These are phyloP conservation scores for Komagataella populi DNA, from an alignment of 805 yeast species.

Conservation along the genomic window DNA sequence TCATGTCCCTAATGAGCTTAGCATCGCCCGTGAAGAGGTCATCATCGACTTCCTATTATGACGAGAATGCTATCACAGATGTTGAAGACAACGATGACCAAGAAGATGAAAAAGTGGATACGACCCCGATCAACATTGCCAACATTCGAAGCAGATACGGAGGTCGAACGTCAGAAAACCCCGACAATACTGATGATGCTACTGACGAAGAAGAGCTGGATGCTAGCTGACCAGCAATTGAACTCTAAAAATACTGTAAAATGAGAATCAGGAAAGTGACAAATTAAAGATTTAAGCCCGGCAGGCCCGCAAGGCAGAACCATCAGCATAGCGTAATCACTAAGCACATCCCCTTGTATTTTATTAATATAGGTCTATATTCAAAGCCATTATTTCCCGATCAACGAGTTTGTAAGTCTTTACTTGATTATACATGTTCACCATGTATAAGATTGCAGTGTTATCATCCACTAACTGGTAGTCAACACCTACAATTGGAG, in stretches of 20 bases:
- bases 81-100: background rate
- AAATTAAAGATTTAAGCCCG: background rate
- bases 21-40: slow-evolving; percentile 32
- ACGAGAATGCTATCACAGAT: background rate
- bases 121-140: background rate
- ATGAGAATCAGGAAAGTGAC: background rate
- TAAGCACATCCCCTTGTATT: background rate
- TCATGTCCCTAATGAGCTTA: slow-evolving; percentile 38
- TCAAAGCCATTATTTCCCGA: background rate
- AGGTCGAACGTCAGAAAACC: background rate
- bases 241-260: background rate
- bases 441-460: background rate
- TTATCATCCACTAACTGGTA: background rate
- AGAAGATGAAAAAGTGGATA: background rate
- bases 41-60: slow-evolving; percentile 8
- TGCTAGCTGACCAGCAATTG: background rate
- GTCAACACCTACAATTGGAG: background rate
- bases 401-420: background rate
- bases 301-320: background rate
- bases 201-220: background rate
- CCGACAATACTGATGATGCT: background rate
- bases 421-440: background rate
- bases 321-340: background rate
- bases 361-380: background rate
- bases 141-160: background rate